Conservation (phyloP, 306 rosid genomes). For the Begonia loranthoides region DNA sequence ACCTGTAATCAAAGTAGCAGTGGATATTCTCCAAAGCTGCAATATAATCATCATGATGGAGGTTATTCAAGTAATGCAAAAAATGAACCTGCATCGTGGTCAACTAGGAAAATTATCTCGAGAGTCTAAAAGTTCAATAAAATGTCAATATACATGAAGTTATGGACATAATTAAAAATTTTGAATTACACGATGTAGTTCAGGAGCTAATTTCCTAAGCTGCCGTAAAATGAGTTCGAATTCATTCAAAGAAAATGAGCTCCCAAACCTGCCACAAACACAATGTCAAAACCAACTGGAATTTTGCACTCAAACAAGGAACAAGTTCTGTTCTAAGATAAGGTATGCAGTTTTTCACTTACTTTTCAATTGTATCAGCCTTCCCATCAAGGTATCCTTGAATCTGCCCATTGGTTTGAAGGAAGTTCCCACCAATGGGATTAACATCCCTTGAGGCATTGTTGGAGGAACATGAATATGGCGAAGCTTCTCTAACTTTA, state of each 20-base stretch:
- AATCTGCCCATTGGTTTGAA: constrained; percentile 82
- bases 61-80: constrained; percentile 70
- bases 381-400: constrained; percentile 92
- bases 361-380: constrained; percentile 84
- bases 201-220: constrained; percentile 85
- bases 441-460: constrained; percentile 36
- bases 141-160: background rate
- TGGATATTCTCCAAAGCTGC: constrained; percentile 84
- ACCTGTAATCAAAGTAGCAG: constrained; percentile 96
- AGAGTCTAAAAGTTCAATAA: constrained; percentile 2
- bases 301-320: background rate
- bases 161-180: background rate
- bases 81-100: constrained; percentile 66
- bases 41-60: constrained; percentile 69
- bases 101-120: background rate
- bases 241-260: constrained; percentile 56
- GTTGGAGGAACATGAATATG: constrained; percentile 38
- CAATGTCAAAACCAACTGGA: background rate
- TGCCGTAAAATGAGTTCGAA: constrained; percentile 55
- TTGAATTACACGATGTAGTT: constrained; percentile 73
- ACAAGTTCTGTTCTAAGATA: constrained; percentile 1
- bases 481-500: constrained; percentile 38
- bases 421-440: constrained; percentile 40
- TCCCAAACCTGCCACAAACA: constrained; percentile 41
- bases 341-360: constrained; percentile 12